Percentiles rank a stretch among this genome's conserved stretches.
These are phyloP conservation scores for Chaetomiaceae sp. DNA, from an alignment of 2,329 filamentous ascomycete genomes.

Conservation along the genomic window DNA sequence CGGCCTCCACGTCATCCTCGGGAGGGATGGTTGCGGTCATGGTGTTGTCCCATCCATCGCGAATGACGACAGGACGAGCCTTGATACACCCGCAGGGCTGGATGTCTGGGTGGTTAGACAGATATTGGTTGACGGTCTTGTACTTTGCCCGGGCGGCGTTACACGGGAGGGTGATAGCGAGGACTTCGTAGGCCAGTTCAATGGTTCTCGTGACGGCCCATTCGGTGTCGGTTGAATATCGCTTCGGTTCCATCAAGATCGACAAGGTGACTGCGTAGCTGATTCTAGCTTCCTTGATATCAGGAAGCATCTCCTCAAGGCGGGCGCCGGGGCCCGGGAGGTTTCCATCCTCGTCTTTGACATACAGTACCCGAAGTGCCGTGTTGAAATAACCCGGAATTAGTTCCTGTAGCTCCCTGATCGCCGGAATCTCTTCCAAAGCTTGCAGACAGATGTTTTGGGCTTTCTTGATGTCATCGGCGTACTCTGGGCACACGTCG, in stretches of 20 bases:
- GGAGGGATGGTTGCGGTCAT: slow-evolving; percentile 8
- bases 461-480: slow-evolving; percentile 61
- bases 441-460: slow-evolving; percentile 63
- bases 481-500: slow-evolving; percentile 79
- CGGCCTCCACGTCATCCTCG: slow-evolving; percentile 43
- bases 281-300: slow-evolving; percentile 39
- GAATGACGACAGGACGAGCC: slow-evolving; percentile 43
- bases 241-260: slow-evolving; percentile 32
- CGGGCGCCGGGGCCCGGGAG: slow-evolving; percentile 24
- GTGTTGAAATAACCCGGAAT: slow-evolving; percentile 78
- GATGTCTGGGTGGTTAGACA: slow-evolving; percentile 26
- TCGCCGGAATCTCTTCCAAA: slow-evolving; percentile 60
- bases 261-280: slow-evolving; percentile 44
- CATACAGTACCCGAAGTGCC: slow-evolving; percentile 67
- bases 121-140: slow-evolving; percentile 36
- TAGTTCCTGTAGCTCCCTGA: slow-evolving; percentile 44
- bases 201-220: slow-evolving; percentile 40
- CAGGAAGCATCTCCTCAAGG: slow-evolving; percentile 33
- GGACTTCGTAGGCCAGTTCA: slow-evolving; percentile 58
- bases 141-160: slow-evolving; percentile 42
- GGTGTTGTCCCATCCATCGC: slow-evolving; percentile 45
- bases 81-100: slow-evolving; percentile 43
- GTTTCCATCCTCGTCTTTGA: slow-evolving; percentile 31
- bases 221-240: slow-evolving; percentile 25
- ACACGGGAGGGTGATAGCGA: slow-evolving; percentile 44